Evolutionary conservation across 805 yeast species (phyloP).

Genomic region (Candida alai): DNA sequence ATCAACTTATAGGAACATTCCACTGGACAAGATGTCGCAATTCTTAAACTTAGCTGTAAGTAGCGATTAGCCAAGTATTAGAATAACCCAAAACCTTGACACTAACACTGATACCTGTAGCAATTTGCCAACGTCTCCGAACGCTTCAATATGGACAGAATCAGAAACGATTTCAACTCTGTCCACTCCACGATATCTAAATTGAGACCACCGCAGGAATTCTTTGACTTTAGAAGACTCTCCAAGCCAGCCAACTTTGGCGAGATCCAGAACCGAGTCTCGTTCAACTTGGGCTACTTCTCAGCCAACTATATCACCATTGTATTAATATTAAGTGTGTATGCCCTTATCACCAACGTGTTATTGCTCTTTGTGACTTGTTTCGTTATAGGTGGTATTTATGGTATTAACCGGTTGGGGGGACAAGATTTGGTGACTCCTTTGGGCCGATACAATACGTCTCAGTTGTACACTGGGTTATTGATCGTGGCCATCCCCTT

Average conservation of each 20-base stretch:
- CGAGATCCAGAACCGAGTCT: conserved; percentile 84
- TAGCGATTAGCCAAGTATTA: too few species aligned
- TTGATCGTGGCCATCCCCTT: conserved; percentile 73
- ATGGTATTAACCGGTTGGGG: conserved; percentile 70
- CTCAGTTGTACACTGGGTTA: conserved; percentile 81
- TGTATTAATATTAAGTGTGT: conserved; percentile 67
- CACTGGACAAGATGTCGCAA: conserved; percentile 8
- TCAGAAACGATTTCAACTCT: conserved; percentile 44
- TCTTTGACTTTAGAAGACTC: conserved; percentile 83
- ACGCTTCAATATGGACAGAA: conserved; percentile 41
- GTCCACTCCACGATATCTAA: conserved; percentile 65
- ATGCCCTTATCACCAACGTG: conserved; percentile 83
- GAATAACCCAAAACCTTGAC: not conserved
- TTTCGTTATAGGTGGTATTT: conserved; percentile 69
- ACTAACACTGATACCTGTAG: conserved; percentile 11
- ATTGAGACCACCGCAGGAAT: conserved; percentile 87
- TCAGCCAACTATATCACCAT: conserved; percentile 81
- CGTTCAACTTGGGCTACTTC: conserved; percentile 82
- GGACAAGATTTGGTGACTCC: conserved; percentile 84
- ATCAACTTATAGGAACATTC: not conserved
- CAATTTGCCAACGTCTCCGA: conserved; percentile 22
- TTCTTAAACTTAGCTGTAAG: conserved; percentile 11
- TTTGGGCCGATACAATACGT: conserved; percentile 65
- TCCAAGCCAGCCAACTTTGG: conserved; percentile 88
- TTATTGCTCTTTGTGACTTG: conserved; percentile 76